Evolutionary conservation across 2,329 filamentous ascomycete genomes (phyloP).

Genomic region (Neonectria ditissima): DNA sequence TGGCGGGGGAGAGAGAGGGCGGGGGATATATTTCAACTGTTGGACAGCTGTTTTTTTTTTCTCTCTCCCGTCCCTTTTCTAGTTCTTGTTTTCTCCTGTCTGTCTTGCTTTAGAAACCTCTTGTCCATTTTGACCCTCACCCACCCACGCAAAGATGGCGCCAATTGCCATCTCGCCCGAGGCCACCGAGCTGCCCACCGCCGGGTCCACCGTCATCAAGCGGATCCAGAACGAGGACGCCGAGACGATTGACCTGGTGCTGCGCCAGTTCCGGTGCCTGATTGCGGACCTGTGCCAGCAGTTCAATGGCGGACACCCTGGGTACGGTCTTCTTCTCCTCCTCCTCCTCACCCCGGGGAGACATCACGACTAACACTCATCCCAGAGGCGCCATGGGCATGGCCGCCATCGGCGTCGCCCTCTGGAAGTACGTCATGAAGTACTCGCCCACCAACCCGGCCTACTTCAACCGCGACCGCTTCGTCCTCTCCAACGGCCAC

Average conservation of each 20-base stretch:
- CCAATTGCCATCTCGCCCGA: constrained; percentile 40
- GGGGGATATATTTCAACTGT: constrained; percentile 27
- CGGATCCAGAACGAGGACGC: constrained; percentile 43
- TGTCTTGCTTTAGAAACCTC: too few relatives aligned
- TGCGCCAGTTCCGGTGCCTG: constrained; percentile 70
- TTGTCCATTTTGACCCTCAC: too few relatives aligned
- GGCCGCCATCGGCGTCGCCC: constrained; percentile 70
- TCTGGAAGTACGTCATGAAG: constrained; percentile 72
- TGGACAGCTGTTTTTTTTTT: neutral
- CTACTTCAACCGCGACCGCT: constrained; percentile 72
- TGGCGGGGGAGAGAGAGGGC: constrained; percentile 1
- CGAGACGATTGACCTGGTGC: constrained; percentile 58
- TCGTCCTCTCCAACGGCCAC: constrained; percentile 72
- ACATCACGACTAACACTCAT: neutral
- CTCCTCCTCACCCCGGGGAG: constrained; percentile 24
- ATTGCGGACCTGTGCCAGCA: constrained; percentile 78
- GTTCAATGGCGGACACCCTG: constrained; percentile 76
- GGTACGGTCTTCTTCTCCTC: constrained; percentile 54
- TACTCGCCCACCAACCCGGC: constrained; percentile 66
- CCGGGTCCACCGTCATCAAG: constrained; percentile 38
- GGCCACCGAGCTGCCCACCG: constrained; percentile 31
- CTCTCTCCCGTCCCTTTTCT: neutral
- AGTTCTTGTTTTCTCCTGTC: constrained; percentile 11
- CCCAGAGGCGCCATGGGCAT: constrained; percentile 65
- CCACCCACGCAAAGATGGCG: constrained; percentile 36